These are phyloP conservation scores for Aspergillus felis DNA, from an alignment of 2,329 filamentous ascomycete species.

Conservation along the genomic window DNA sequence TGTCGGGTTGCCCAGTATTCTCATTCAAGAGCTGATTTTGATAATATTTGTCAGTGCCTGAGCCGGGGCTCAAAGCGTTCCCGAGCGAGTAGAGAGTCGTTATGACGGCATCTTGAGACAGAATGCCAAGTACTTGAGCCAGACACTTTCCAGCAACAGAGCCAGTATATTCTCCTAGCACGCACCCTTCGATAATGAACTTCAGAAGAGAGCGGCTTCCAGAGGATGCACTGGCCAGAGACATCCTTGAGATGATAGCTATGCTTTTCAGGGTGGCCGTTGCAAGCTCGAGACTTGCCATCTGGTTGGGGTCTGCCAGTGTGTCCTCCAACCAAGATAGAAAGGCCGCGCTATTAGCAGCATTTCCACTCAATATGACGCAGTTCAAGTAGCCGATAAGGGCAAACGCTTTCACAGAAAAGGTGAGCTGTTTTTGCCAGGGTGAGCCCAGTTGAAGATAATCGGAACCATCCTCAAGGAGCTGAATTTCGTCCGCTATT, in stretches of 20 bases:
- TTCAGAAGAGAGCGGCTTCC: conserved; percentile 76
- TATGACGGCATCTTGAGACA: conserved; percentile 91
- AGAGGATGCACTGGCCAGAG: conserved; percentile 66
- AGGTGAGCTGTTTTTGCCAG: conserved; percentile 82
- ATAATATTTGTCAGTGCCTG: conserved; percentile 46
- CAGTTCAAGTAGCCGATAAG: conserved; percentile 84
- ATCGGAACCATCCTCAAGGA: conserved; percentile 84
- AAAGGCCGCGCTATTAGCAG: conserved; percentile 72
- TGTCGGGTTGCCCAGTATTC: conserved; percentile 45
- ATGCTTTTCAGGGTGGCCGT: conserved; percentile 75
- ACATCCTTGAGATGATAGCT: conserved; percentile 73
- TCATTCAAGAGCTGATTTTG: conserved; percentile 28
- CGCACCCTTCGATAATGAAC: conserved; percentile 80
- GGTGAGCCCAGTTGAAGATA: conserved; percentile 81
- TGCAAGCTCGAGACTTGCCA: conserved; percentile 74
- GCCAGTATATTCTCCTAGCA: conserved; percentile 62
- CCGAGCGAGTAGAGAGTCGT: conserved; percentile 95
- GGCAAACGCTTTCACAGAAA: conserved; percentile 77
- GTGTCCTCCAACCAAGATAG: conserved; percentile 83
- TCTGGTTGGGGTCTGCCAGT: conserved; percentile 73
- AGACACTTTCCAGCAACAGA: conserved; percentile 78
- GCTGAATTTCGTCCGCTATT: conserved; percentile 75
- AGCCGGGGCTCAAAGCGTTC: conserved; percentile 79
- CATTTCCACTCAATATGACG: conserved; percentile 73
- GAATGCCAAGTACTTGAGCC: conserved; percentile 71